Percentiles rank a stretch among this genome's conserved stretches.
Evolutionary conservation across 2,329 filamentous ascomycete species (phyloP).

Genomic region (Bipolaris gigantea): DNA sequence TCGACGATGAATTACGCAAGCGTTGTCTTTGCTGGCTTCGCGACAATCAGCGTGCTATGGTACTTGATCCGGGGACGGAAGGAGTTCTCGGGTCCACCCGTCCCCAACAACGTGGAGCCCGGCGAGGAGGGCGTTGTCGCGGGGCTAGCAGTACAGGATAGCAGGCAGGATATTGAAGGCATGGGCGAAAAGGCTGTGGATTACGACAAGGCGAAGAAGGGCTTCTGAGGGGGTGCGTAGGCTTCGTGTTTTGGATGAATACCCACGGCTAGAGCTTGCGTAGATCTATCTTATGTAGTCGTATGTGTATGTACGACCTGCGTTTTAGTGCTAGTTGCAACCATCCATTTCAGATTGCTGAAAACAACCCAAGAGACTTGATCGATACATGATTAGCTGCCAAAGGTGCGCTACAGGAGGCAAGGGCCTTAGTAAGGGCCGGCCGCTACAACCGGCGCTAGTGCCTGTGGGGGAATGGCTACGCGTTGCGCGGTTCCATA

Average conservation of each 20-base stretch:
- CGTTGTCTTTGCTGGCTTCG: slow-evolving; percentile 47
- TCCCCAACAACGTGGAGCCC: slow-evolving; percentile 40
- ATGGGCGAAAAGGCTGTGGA: slow-evolving; percentile 21
- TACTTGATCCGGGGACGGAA: slow-evolving; percentile 45
- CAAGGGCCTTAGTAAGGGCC: slow-evolving; percentile 5
- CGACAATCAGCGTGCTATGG: slow-evolving; percentile 41
- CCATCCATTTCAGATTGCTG: not conserved
- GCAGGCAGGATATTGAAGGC: slow-evolving; percentile 30
- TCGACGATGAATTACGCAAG: slow-evolving; percentile 50
- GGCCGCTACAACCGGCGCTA: slow-evolving; percentile 6
- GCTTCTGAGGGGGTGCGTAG: not conserved
- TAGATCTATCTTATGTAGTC: too few relatives aligned
- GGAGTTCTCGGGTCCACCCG: slow-evolving; percentile 44
- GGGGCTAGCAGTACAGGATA: slow-evolving; percentile 36
- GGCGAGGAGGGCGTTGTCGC: slow-evolving; percentile 39
- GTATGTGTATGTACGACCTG: not conserved
- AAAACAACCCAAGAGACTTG: too few relatives aligned
- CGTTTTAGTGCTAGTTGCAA: not conserved
- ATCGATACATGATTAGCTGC: too few relatives aligned
- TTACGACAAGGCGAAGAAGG: not conserved
- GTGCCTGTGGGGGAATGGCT: not conserved
- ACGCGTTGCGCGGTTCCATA: slow-evolving; percentile 7
- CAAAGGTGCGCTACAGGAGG: slow-evolving; percentile 6
- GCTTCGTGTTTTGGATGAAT: too few relatives aligned
- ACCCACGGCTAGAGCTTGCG: not conserved